Evolutionary conservation across 192 early-diverging fungal genomes (phyloP).

Genomic region (Phlyctochytrium planicorne): DNA sequence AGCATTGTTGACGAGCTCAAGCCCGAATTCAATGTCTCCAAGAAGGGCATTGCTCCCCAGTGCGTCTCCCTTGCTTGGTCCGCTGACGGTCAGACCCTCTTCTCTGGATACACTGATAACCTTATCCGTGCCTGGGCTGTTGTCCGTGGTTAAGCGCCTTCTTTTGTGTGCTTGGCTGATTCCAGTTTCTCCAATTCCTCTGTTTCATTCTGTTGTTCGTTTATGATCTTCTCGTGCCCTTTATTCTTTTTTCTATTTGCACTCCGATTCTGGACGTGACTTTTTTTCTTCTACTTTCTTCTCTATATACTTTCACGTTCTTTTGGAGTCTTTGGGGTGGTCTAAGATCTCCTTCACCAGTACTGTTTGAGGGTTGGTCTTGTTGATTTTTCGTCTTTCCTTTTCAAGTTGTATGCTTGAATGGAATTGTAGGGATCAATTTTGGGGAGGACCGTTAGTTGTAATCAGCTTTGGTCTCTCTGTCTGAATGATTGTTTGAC

Average conservation of each 20-base stretch:
- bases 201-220: background rate
- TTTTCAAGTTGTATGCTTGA: too few relatives aligned
- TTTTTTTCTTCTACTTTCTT: too few relatives aligned
- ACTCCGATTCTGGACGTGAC: too few relatives aligned
- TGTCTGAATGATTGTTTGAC: too few relatives aligned
- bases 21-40: slow-evolving; percentile 47
- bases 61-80: slow-evolving; percentile 98
- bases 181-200: background rate
- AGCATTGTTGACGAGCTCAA: slow-evolving; percentile 85
- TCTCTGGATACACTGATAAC: slow-evolving; percentile 97
- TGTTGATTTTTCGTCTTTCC: too few relatives aligned
- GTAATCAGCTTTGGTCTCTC: too few relatives aligned
- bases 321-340: too few relatives aligned
- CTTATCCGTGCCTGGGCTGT: slow-evolving; percentile 61
- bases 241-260: background rate
- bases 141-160: slow-evolving; percentile 30
- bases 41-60: slow-evolving; percentile 76
- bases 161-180: background rate
- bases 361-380: too few relatives aligned
- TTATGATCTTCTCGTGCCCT: background rate
- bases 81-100: slow-evolving; percentile 95
- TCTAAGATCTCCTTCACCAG: too few relatives aligned
- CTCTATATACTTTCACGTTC: too few relatives aligned
- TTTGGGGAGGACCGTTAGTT: too few relatives aligned
- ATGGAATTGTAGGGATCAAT: too few relatives aligned